Evolutionary conservation across 75 land plant species (phyloP).

Genomic region (Isoetes taiwanensis): DNA sequence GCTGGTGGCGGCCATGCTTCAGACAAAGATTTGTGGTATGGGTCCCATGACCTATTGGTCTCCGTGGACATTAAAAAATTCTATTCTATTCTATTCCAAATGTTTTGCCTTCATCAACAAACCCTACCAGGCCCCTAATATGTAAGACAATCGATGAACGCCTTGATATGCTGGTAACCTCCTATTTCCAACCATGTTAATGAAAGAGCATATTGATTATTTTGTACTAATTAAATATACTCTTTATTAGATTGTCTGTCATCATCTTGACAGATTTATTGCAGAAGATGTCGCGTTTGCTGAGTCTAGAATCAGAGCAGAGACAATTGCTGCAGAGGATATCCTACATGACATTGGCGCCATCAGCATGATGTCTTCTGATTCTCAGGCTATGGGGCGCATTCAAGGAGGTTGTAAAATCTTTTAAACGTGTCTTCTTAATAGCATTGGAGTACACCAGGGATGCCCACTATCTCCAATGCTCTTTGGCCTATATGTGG

Average conservation of each 20-base stretch:
- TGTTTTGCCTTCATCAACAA: constrained; percentile 94
- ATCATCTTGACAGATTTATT: constrained; percentile 81
- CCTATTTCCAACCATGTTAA: not conserved
- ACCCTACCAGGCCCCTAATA: constrained; percentile 89
- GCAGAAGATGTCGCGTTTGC: constrained; percentile 89
- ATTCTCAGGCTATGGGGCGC: constrained; percentile 99
- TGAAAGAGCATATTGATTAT: not conserved
- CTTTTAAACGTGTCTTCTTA: too few relatives aligned
- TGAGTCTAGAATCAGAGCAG: constrained; percentile 91
- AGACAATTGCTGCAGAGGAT: constrained; percentile 98
- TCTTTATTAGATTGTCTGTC: constrained; percentile 78
- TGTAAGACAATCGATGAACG: constrained; percentile 90
- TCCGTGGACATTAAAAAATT: too few relatives aligned
- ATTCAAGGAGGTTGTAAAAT: too few relatives aligned
- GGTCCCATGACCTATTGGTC: too few relatives aligned
- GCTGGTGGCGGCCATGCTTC: constrained; percentile 99
- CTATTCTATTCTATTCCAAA: too few relatives aligned
- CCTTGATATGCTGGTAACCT: constrained; percentile 93
- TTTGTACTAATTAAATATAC: too few relatives aligned
- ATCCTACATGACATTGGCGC: constrained; percentile 99
- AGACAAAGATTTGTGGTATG: constrained; percentile 91
- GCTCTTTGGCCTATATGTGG: too few relatives aligned
- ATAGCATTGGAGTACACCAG: too few relatives aligned
- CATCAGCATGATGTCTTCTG: constrained; percentile 95
- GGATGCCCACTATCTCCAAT: too few relatives aligned